Conservation (phyloP, 73 alveolate species). For the Paramecium sexaurelia region DNA sequence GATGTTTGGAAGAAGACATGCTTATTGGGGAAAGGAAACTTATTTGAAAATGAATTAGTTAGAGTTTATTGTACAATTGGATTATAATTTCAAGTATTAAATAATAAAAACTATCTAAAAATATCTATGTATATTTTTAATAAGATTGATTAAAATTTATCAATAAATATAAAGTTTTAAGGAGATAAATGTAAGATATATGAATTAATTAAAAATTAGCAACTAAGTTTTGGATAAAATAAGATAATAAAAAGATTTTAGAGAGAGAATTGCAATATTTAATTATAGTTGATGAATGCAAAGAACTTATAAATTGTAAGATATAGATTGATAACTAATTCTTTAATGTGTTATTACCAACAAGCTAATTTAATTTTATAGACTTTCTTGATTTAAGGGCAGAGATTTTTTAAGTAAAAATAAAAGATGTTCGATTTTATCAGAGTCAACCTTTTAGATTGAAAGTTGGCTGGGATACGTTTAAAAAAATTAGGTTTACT, state of each 20-base stretch:
- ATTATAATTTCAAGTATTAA: background rate
- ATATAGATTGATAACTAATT: background rate
- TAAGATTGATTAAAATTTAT: background rate
- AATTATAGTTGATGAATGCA: background rate
- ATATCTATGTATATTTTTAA: background rate
- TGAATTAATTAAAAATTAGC: background rate
- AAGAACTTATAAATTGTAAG: background rate
- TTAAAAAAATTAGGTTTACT: background rate
- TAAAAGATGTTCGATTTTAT: background rate
- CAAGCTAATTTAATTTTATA: background rate
- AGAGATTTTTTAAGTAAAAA: background rate
- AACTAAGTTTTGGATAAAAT: background rate
- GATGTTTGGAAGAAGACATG: background rate
- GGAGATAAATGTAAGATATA: background rate
- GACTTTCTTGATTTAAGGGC: background rate
- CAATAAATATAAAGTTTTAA: background rate
- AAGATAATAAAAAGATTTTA: background rate
- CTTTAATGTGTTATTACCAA: background rate
- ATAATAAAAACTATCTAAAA: background rate
- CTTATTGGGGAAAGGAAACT: background rate
- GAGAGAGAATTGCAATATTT: background rate
- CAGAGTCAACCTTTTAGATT: background rate
- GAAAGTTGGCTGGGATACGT: background rate
- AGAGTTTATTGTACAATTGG: background rate
- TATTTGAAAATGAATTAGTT: background rate